These are phyloP conservation scores for Boletus rufocinnamomeus DNA, from an alignment of 768 basidiomycete genomes.

Conservation along the genomic window DNA sequence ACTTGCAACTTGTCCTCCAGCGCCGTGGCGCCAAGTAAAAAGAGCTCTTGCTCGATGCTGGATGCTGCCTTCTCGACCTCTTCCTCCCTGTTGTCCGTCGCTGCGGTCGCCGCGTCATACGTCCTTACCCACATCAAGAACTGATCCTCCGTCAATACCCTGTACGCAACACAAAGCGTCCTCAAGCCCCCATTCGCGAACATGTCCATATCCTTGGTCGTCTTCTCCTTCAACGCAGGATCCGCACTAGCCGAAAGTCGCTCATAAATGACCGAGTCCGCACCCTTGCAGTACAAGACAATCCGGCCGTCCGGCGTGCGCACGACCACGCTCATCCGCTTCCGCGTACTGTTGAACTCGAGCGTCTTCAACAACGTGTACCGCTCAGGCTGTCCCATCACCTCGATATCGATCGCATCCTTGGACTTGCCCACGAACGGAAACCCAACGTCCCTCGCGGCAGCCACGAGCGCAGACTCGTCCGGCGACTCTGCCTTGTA, in stretches of 20 bases:
- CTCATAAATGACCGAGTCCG: constrained; percentile 92
- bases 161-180: constrained; percentile 87
- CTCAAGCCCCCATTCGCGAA: constrained; percentile 93
- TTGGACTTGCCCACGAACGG: constrained; percentile 80
- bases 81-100: constrained; percentile 82
- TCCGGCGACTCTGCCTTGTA: constrained; percentile 98
- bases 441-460: constrained; percentile 91
- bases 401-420: constrained; percentile 82
- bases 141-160: constrained; percentile 79
- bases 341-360: constrained; percentile 93
- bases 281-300: constrained; percentile 93
- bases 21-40: constrained; percentile 93
- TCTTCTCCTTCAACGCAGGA: constrained; percentile 68
- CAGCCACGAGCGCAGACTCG: constrained; percentile 91
- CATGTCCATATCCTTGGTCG: constrained; percentile 83
- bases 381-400: constrained; percentile 84
- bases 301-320: constrained; percentile 82
- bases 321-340: constrained; percentile 93
- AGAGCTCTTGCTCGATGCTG: constrained; percentile 75
- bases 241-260: constrained; percentile 81
- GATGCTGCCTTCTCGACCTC: constrained; percentile 89
- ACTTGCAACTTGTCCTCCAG: constrained; percentile 97
- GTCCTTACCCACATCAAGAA: constrained; percentile 76
- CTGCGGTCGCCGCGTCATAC: constrained; percentile 81
- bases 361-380: constrained; percentile 79